Conservation (phyloP, 768 basidiomycete genomes). For the Agaricus subrufescens region DNA sequence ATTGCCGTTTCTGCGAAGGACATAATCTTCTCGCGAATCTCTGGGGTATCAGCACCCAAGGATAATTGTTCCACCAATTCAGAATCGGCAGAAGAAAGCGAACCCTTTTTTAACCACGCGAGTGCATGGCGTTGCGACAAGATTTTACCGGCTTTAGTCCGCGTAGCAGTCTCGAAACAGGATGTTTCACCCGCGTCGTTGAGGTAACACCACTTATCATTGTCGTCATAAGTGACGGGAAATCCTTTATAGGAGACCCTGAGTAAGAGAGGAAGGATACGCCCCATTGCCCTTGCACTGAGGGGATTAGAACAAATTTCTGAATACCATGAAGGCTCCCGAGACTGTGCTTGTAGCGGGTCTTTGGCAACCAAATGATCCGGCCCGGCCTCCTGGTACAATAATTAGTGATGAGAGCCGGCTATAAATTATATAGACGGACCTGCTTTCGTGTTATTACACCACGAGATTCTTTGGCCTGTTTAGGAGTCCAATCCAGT, state of each 20-base stretch:
- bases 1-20: conserved; percentile 34
- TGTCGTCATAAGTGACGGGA: conserved; percentile 49
- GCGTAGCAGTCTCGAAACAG: conserved; percentile 39
- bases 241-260: conserved; percentile 54
- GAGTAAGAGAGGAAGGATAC: conserved; percentile 65
- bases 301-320: conserved; percentile 42
- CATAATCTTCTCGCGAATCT: conserved; percentile 30
- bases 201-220: conserved; percentile 68
- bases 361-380: no score
- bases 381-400: not conserved
- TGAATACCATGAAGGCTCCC: conserved; percentile 55
- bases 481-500: conserved; percentile 93
- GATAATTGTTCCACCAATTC: conserved; percentile 46
- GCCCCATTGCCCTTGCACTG: conserved; percentile 35
- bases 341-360: not conserved
- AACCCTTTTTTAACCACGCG: conserved; percentile 36
- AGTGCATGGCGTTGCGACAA: conserved; percentile 44
- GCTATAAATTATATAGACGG: conserved; percentile 14
- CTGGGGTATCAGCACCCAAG: conserved; percentile 31
- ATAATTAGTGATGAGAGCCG: not conserved
- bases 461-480: conserved; percentile 64
- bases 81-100: conserved; percentile 34
- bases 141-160: conserved; percentile 38
- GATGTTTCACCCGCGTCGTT: conserved; percentile 20
- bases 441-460: conserved; percentile 23